A percentile compares a stretch with the other conserved stretches of the same genome.
Conservation (phyloP, 2,329 filamentous ascomycete species). For the Diaporthe sp. region DNA sequence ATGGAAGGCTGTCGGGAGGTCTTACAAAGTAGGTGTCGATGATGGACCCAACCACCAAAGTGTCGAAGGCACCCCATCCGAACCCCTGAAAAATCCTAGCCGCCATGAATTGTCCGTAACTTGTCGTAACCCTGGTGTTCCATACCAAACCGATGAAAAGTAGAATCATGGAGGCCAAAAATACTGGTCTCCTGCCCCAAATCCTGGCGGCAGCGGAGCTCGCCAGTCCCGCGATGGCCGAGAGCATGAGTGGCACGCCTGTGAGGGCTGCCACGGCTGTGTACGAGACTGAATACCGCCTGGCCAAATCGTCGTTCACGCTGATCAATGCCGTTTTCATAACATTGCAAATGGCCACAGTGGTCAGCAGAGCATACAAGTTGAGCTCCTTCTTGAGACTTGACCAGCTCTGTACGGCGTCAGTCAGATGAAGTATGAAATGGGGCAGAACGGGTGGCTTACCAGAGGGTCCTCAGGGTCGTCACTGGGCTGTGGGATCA, state of each 20-base stretch:
- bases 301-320: slow-evolving; percentile 60
- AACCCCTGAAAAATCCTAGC: slow-evolving; percentile 68
- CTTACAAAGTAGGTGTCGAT: slow-evolving; percentile 71
- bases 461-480: slow-evolving; percentile 68
- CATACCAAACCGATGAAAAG: slow-evolving; percentile 65
- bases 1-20: not conserved
- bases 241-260: slow-evolving; percentile 65
- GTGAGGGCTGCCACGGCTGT: slow-evolving; percentile 64
- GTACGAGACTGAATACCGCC: slow-evolving; percentile 60
- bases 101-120: slow-evolving; percentile 62
- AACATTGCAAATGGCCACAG: slow-evolving; percentile 61
- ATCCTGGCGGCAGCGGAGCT: slow-evolving; percentile 60
- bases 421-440: not conserved
- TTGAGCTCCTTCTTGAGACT: slow-evolving; percentile 67
- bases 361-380: slow-evolving; percentile 60
- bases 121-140: slow-evolving; percentile 60
- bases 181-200: slow-evolving; percentile 67
- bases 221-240: slow-evolving; percentile 59
- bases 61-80: slow-evolving; percentile 72
- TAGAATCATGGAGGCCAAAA: slow-evolving; percentile 60
- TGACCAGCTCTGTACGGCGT: slow-evolving; percentile 65
- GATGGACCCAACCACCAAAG: slow-evolving; percentile 64
- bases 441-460: slow-evolving; percentile 43
- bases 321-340: slow-evolving; percentile 68
- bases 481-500: slow-evolving; percentile 69